Base-by-base conservation (phyloP, 176 grass and related monocot species). In the Carex parvula region DNA sequence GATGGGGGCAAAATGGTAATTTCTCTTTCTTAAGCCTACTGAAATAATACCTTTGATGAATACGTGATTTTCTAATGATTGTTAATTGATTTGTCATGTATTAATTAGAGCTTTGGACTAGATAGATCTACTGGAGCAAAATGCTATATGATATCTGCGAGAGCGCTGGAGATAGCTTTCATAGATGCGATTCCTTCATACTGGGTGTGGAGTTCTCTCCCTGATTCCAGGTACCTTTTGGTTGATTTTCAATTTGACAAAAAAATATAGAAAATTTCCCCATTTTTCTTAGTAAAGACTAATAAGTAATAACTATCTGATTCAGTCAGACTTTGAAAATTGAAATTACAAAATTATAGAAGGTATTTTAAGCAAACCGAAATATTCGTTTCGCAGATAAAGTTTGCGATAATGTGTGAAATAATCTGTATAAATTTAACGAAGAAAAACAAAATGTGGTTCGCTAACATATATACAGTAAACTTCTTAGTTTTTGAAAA, bases 61-160 rank as follows among this genome's bases (percentile, higher is more conserved):
- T 18, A 62, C 17, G 0, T 9, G 61, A 30, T 15, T 21, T 22
- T 2, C 30, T 11, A 67, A 57, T 50, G 18, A 8, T 66, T 33
- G 5, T 0, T 30, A 10, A 11, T 15, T 37, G n/a, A 29, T 29
- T 66, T 21, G 6, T 29, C 14, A 4, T 21, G 64, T 74, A 39
- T 35, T n/a, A n/a, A n/a, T n/a, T 39, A 92, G 92, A 97, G 95
- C 83, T 90, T 97, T 41, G 81, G 84, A 29, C 17, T 97, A 84
- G 95, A 94, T 0, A 79, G 81, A 60, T 87, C 82, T 6, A 98
- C 73, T 64, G 95, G 95, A 7, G 87, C 87, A 3, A 98, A 93
- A 73, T 98, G 95, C 82, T 92, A 88, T 54, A 93, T 92, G 96
- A 85, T 95, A 80, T 92, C 96, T 6, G 91, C 96, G 2, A 89